Percentiles rank a stretch among this genome's conserved stretches.
Evolutionary conservation across 345 rosid species (phyloP).

Genomic region (Eucalyptus shirleyi): DNA sequence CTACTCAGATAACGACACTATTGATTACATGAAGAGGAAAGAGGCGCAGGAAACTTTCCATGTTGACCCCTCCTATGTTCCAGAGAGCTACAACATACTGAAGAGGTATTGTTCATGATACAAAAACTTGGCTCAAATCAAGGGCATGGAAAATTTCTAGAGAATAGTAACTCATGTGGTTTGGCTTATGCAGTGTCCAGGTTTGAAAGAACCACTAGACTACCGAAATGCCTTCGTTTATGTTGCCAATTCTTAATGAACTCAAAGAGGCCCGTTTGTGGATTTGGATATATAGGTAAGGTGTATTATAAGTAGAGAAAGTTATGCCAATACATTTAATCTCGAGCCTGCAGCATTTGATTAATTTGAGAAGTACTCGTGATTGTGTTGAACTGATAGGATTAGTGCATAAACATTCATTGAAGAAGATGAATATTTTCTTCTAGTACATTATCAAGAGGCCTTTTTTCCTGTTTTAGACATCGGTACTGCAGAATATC

Average conservation of each 20-base stretch:
- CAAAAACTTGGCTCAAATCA: background rate
- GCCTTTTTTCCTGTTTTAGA: background rate
- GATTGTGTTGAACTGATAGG: background rate
- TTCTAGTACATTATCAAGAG: background rate
- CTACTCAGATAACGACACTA: background rate
- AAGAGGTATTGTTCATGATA: background rate
- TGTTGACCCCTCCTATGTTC: too few relatives aligned
- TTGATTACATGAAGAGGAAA: background rate
- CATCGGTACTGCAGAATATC: background rate
- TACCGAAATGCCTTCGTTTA: background rate
- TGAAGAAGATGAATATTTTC: background rate
- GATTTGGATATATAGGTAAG: background rate
- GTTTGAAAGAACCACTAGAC: background rate
- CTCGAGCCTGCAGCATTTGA: background rate
- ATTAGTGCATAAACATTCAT: accelerated
- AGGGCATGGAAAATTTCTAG: background rate
- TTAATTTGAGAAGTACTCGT: background rate
- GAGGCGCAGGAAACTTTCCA: too few relatives aligned
- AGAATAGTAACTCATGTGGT: background rate
- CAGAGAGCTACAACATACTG: accelerated
- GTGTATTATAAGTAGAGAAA: background rate
- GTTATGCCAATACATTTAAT: accelerated
- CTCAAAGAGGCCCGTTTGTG: background rate
- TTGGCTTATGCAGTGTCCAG: background rate
- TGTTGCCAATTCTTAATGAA: background rate